phyloP scores from a whole-genome alignment of 805 yeast genomes.

The Wickerhamiella qilinensis region DNA sequence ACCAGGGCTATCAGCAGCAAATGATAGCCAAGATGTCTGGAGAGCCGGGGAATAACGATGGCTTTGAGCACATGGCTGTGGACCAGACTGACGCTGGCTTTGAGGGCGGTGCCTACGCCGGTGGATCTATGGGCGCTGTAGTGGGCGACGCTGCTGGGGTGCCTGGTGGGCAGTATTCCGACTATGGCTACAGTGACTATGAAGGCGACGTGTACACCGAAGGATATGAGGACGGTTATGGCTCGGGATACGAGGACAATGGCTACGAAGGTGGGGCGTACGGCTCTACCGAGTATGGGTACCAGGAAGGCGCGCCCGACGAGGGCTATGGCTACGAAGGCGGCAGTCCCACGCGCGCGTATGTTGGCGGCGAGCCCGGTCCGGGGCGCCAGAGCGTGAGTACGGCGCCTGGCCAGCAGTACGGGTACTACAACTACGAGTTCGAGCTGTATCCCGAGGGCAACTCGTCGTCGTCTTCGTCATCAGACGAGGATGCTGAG shows the following conservation, averaged over 20 bases:
- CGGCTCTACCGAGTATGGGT: slow-evolving; percentile 7
- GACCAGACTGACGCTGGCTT: too few relatives aligned
- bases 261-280: slow-evolving; percentile 1
- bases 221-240: slow-evolving; percentile 1
- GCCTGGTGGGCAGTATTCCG: too few relatives aligned
- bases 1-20: slow-evolving; percentile 42
- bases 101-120: too few relatives aligned
- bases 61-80: too few relatives aligned
- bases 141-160: too few relatives aligned
- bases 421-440: slow-evolving; percentile 1
- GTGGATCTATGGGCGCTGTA: too few relatives aligned
- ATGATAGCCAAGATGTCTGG: slow-evolving; percentile 9
- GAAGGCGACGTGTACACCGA: slow-evolving; percentile 1
- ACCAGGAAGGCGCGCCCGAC: too few relatives aligned
- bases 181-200: slow-evolving; percentile 1
- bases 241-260: slow-evolving; percentile 4
- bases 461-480: slow-evolving; percentile 5
- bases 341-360: neutral
- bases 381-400: too few relatives aligned
- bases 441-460: slow-evolving; percentile 5
- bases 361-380: neutral
- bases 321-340: too few relatives aligned
- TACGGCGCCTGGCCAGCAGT: too few relatives aligned
- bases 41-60: too few relatives aligned
- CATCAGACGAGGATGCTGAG: slow-evolving; percentile 3